Evolutionary conservation across 768 basidiomycete species (phyloP).

Genomic region (Dacryopinax spathularia): DNA sequence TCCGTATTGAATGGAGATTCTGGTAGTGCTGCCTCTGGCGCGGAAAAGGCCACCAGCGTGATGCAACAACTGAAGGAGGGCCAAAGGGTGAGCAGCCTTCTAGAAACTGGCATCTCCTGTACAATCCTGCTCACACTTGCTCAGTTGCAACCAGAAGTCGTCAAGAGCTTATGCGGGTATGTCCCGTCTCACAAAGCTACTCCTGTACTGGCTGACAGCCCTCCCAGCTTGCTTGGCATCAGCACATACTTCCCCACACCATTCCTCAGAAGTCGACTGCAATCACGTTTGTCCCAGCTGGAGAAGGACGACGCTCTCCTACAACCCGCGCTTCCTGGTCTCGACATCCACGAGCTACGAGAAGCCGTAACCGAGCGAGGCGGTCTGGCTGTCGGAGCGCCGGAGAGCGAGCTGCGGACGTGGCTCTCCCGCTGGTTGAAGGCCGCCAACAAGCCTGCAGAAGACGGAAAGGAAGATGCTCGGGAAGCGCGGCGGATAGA

Average conservation of each 20-base stretch:
- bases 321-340: background rate
- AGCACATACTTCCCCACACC: background rate
- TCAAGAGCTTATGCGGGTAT: background rate
- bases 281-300: background rate
- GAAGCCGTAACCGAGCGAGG: background rate
- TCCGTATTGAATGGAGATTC: background rate
- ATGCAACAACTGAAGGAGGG: no score
- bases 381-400: background rate
- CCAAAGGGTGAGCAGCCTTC: no score
- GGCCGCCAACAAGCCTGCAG: background rate
- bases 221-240: background rate
- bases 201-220: background rate
- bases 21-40: no score
- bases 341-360: background rate
- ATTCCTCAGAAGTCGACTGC: background rate
- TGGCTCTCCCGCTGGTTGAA: background rate
- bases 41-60: no score
- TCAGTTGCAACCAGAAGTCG: background rate
- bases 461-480: background rate
- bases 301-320: background rate
- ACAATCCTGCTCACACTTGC: background rate
- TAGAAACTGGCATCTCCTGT: no score
- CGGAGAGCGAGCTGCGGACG: background rate
- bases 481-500: background rate
- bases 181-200: background rate